Base-by-base conservation (phyloP, 2,329 filamentous ascomycete species). In the Pseudogymnoascus sp. region DNA sequence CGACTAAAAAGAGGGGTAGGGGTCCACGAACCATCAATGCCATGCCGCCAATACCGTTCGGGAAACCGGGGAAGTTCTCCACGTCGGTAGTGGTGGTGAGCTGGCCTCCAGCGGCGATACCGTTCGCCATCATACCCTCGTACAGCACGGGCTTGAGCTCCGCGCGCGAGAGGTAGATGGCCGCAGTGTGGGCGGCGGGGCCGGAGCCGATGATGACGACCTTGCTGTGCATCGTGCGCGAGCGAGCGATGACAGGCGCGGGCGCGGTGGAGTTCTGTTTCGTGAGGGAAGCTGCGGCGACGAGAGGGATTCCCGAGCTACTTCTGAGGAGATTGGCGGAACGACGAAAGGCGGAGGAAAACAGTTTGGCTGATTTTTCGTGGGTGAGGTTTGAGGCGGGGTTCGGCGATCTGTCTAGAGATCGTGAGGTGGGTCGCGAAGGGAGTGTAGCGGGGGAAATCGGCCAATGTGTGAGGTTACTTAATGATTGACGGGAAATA, bases 21-120 rank as follows among this genome's bases (percentile, higher is more conserved):
- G 10, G 15, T 35, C 36, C 13, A 59, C 58, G 58, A 27, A 59
- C 58, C 94, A 99, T 99, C 68, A 99, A 81, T 72, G 91, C 88
- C 62, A 84, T 78, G 68, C 94, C 94, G 77, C 91, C 89, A 74
- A 99, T 92, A 66, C 88, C 90, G 70, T 90, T 84, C 71, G 90
- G 89, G 80, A 97, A 99, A 58, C 94, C 94, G 27, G 94, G 94
- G 78, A 89, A 99, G 84, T 99, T 99, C 81, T 99, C 94, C 64
- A 99, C 87, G 69, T 99, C 95, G 71, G 96, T 97, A 62, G 94
- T 99, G 27, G 95, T 99, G 62, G 95, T 99, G 69, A 99, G 83
- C 82, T 99, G 94, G 63, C 94, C 94, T 69, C 94, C 94, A 48
- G 94, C 91, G 5, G 94, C 94, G 71, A 95, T 96, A 72, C 93